Conservation (phyloP, 371 early-diverging fungal genomes). For the Capniomyces stellatus region DNA sequence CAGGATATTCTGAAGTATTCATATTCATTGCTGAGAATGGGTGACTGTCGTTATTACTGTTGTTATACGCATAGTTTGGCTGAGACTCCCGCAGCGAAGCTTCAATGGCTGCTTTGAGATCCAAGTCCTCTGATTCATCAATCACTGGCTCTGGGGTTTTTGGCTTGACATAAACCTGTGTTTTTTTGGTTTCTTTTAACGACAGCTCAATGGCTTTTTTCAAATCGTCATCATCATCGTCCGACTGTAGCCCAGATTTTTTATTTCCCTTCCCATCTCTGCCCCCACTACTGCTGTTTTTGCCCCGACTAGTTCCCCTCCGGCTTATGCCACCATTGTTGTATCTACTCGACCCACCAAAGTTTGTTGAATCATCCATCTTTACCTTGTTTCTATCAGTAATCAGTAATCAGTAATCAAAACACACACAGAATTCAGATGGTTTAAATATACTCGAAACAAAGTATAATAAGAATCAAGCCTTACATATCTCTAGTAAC, state of each 20-base stretch:
- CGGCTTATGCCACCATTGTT: too few species aligned
- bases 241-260: too few species aligned
- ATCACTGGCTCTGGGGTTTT: background rate
- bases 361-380: too few species aligned
- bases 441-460: too few species aligned
- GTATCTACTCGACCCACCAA: too few species aligned
- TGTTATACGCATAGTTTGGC: slow-evolving; percentile 6
- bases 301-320: too few species aligned
- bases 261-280: too few species aligned
- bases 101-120: slow-evolving; percentile 78
- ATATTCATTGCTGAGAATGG: slow-evolving; percentile 3
- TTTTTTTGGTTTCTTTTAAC: slow-evolving; percentile 47
- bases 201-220: slow-evolving; percentile 73
- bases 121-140: slow-evolving; percentile 63
- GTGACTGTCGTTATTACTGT: slow-evolving; percentile 1
- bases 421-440: too few species aligned
- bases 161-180: background rate
- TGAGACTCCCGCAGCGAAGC: slow-evolving; percentile 64
- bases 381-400: too few species aligned
- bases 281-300: too few species aligned
- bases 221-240: slow-evolving; percentile 69
- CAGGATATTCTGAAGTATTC: slow-evolving; percentile 9
- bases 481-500: slow-evolving; percentile 10
- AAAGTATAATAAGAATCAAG: too few species aligned
- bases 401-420: too few species aligned